Evolutionary conservation across 345 rosid genomes (phyloP), one percentile per base, ranked within the genome.

Genomic region (Populus deltoides): DNA sequence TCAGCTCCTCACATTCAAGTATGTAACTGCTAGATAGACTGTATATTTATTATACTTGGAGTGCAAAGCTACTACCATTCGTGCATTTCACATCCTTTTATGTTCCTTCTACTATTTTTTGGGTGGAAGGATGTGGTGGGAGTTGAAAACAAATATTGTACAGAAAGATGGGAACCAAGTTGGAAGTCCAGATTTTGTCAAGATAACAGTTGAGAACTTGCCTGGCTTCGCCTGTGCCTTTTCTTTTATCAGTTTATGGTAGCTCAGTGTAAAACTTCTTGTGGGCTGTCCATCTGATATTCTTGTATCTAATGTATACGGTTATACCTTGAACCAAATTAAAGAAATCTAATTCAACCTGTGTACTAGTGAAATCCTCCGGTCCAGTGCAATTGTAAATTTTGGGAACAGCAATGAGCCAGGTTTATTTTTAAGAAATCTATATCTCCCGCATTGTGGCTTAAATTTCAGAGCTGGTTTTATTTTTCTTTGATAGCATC

Each of bases 81-180:
- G 57, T 74, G 49, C 71, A 71, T 55, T 15, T 62, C 5, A 22
- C 59, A n/a, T 7, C 71, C 71, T 51, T 5, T 38, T 20, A 17
- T 61, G 72, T 51, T 39, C 67, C 63, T 31, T 57, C 8, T 55
- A 49, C 70, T 22, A 20, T 35, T 65, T 70, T 80, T 65, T 31
- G 39, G 68, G 62, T 17, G 71, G 73, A 57, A 55, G 69, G 68
- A 59, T 8, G 55, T 17, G 66, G 68, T 39, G 57, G 70, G 75
- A 70, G 29, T 51, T 41, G 76, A 41, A 36, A 68, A 68, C 66
- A 75, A 75, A 20, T 38, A n/a, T 49, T 77, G 84, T 70, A 81
- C 77, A 85, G 83, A 76, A 66, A 33, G 51, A 38, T 68, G 68
- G 76, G 66, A 49, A 72, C 67, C 36, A 43, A 69, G 65, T 24